Conservation (phyloP, 2,329 filamentous ascomycete genomes). For the Colletotrichum lupini region DNA sequence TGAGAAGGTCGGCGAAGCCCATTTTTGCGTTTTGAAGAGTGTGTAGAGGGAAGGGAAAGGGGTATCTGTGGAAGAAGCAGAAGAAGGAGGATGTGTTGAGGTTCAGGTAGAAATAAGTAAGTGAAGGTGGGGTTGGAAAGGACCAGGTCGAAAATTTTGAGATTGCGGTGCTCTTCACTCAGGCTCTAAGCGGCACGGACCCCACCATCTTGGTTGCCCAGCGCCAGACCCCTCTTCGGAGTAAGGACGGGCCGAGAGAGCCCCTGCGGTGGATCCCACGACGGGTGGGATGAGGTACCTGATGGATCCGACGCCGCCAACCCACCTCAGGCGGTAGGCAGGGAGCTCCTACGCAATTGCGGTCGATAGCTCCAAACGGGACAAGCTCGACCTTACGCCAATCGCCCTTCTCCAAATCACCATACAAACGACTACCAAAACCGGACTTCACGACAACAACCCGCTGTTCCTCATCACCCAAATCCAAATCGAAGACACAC, state of each 20-base stretch:
- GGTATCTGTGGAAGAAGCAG: constrained; percentile 41
- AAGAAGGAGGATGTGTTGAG: constrained; percentile 38
- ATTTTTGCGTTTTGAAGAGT: constrained; percentile 57
- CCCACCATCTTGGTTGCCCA: constrained; percentile 30
- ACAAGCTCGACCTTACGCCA: constrained; percentile 31
- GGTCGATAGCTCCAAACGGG: constrained; percentile 22
- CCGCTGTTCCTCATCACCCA: not conserved
- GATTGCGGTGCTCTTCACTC: constrained; percentile 35
- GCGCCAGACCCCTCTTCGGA: constrained; percentile 35
- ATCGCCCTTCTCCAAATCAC: constrained; percentile 11
- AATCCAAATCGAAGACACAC: constrained; percentile 37
- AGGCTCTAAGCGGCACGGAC: constrained; percentile 31
- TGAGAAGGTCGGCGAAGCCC: constrained; percentile 77
- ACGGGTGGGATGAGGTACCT: not conserved
- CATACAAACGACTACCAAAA: not conserved
- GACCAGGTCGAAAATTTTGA: constrained; percentile 48
- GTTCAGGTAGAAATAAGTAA: constrained; percentile 38
- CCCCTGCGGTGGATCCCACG: not conserved
- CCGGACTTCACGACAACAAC: not conserved
- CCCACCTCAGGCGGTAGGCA: constrained; percentile 31
- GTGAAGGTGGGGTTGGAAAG: constrained; percentile 51
- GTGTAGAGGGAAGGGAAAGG: constrained; percentile 39
- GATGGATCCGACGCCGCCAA: not conserved
- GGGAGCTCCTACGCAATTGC: constrained; percentile 36
- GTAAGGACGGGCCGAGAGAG: constrained; percentile 35